phyloP scores from a whole-genome alignment of 331 rosid species.

The Prunus yedoensis region DNA sequence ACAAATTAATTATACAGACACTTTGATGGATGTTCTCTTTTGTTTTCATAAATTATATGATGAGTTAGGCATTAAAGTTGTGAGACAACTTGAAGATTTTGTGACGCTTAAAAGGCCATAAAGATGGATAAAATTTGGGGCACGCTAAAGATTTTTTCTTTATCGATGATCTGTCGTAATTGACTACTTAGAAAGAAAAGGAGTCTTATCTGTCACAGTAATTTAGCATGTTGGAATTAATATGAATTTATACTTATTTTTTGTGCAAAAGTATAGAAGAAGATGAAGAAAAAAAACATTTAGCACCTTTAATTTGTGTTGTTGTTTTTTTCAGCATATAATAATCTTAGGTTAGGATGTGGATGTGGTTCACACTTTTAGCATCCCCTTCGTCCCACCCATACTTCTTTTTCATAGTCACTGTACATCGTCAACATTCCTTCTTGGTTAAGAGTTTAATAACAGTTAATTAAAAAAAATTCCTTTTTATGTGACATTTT shows the following conservation, averaged over 20 bases:
- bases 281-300: not conserved
- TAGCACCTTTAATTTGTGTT: too few species aligned
- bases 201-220: not conserved
- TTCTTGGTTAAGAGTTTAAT: not conserved
- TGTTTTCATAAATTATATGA: conserved; percentile 9
- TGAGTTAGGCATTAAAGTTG: conserved; percentile 43
- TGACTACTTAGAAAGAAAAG: conserved; percentile 6
- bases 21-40: conserved; percentile 9
- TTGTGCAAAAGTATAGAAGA: not conserved
- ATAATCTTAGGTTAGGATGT: not conserved
- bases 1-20: conserved; percentile 10
- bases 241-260: not conserved
- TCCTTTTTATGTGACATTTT: conserved; percentile 2
- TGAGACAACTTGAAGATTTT: conserved; percentile 57
- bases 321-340: not conserved
- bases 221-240: not conserved
- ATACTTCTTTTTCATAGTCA: not conserved
- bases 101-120: conserved; percentile 41
- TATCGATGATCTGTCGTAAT: conserved; percentile 11
- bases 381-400: not conserved
- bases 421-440: not conserved
- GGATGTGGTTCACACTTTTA: not conserved
- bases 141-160: conserved; percentile 3
- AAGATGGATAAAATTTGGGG: conserved; percentile 56
- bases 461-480: not conserved